Conservation (phyloP, 2,329 filamentous ascomycete species). For the Beauveria sp. region DNA sequence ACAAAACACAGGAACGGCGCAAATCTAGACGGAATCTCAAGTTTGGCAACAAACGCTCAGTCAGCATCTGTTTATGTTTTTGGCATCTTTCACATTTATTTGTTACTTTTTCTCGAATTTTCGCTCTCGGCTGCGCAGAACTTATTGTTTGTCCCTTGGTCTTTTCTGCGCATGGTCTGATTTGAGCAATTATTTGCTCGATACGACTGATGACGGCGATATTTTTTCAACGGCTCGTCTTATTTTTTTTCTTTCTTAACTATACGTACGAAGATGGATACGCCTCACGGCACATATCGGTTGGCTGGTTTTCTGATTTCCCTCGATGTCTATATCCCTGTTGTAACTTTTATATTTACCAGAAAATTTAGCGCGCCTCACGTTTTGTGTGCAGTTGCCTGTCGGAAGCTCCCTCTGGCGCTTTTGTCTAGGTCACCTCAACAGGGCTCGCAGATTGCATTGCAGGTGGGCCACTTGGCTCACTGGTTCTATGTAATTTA, state of each 20-base stretch:
- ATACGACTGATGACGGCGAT: not conserved
- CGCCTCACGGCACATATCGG: constrained; percentile 29
- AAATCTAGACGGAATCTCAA: constrained; percentile 14
- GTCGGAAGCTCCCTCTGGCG: not conserved
- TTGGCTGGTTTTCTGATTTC: constrained; percentile 9
- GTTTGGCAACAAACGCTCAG: constrained; percentile 26
- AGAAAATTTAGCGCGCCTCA: not conserved
- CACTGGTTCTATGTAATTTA: constrained; percentile 1
- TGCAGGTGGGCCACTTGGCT: not conserved
- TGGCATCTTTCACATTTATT: constrained; percentile 1
- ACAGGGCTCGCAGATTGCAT: not conserved
- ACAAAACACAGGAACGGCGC: constrained; percentile 2
- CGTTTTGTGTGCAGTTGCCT: too few species aligned
- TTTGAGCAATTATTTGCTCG: not conserved
- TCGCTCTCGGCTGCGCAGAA: constrained; percentile 4
- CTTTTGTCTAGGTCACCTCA: not conserved
- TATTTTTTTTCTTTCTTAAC: constrained; percentile 13
- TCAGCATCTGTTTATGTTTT: constrained; percentile 10
- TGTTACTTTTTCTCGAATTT: constrained; percentile 6
- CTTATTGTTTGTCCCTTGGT: constrained; percentile 14
- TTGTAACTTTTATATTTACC: not conserved
- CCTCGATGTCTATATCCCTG: constrained; percentile 5
- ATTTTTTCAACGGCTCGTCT: not conserved
- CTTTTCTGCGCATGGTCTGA: constrained; percentile 8
- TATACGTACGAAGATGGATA: constrained; percentile 27